Percentiles rank a stretch among this genome's conserved stretches.
phyloP scores from a whole-genome alignment of 2,329 filamentous ascomycete genomes.

The Fusarium sp. region DNA sequence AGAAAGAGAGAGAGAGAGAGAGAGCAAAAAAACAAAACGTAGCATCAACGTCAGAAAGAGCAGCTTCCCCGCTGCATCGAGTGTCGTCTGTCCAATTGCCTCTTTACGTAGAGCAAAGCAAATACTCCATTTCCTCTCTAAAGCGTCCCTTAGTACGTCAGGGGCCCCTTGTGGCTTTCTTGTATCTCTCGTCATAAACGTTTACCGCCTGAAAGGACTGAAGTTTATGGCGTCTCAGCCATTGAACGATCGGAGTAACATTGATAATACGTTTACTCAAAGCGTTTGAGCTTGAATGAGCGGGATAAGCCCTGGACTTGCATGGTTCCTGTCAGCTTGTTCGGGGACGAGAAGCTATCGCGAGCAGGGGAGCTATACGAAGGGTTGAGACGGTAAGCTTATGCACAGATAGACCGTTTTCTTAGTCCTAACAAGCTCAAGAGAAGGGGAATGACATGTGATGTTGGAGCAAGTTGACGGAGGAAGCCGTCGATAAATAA shows the following conservation, averaged over 20 bases:
- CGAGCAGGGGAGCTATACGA: background rate
- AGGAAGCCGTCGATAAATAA: background rate
- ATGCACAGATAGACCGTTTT: background rate
- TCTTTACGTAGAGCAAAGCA: constrained; percentile 27
- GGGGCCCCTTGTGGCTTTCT: constrained; percentile 18
- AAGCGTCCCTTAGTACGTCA: constrained; percentile 8
- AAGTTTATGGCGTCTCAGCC: background rate
- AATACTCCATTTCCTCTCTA: constrained; percentile 3
- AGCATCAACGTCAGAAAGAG: constrained; percentile 26
- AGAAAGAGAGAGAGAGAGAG: too few species aligned
- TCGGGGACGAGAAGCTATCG: constrained; percentile 26
- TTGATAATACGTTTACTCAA: background rate
- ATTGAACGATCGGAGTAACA: background rate
- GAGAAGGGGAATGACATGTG: constrained; percentile 20
- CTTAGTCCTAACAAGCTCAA: background rate
- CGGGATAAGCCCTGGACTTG: background rate
- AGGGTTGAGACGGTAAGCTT: background rate
- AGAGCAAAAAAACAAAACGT: constrained; percentile 3
- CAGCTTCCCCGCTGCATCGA: constrained; percentile 28
- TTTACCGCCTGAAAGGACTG: background rate
- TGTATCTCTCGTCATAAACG: constrained; percentile 1
- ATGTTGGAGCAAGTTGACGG: background rate
- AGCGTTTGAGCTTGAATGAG: background rate
- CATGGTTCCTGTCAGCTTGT: background rate
- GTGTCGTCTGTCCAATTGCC: constrained; percentile 28